Evolutionary conservation across 1,284 basidiomycete species (phyloP).

Genomic region (Sporisorium graminicola): DNA sequence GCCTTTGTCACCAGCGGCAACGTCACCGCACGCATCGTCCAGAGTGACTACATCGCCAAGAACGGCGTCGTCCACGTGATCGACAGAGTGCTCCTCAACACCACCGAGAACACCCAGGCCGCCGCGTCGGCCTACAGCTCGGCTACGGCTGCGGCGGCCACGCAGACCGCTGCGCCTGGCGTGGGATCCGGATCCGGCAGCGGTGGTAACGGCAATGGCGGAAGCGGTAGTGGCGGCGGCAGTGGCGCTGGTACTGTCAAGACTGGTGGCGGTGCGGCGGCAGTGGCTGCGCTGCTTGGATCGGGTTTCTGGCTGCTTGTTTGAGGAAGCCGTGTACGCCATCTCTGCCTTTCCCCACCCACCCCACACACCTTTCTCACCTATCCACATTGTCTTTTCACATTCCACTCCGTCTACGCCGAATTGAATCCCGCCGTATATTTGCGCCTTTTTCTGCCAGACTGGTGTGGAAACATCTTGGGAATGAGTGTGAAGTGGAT

Average conservation of each 20-base stretch:
- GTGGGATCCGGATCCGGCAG: slow-evolving; percentile 16
- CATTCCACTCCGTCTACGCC: too few species aligned
- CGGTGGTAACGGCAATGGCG: slow-evolving; percentile 23
- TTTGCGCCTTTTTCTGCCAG: too few species aligned
- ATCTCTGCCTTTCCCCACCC: too few species aligned
- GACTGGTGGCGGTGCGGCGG: slow-evolving; percentile 29
- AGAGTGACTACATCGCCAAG: slow-evolving; percentile 76
- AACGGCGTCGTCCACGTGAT: slow-evolving; percentile 82
- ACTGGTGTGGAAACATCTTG: too few species aligned
- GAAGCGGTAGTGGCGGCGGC: slow-evolving; percentile 12
- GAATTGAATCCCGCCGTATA: too few species aligned
- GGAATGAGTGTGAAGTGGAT: too few species aligned
- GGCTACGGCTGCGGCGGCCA: slow-evolving; percentile 42
- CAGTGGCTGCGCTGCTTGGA: slow-evolving; percentile 33
- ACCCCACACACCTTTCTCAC: too few species aligned
- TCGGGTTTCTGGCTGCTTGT: slow-evolving; percentile 46
- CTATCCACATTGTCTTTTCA: too few species aligned
- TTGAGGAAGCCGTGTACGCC: too few species aligned
- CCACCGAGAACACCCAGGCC: slow-evolving; percentile 72
- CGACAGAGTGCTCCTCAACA: slow-evolving; percentile 76
- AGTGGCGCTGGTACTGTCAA: slow-evolving; percentile 19
- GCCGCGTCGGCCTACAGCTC: slow-evolving; percentile 74
- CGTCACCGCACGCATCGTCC: slow-evolving; percentile 75
- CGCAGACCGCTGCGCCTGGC: slow-evolving; percentile 23
- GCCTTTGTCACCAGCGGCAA: slow-evolving; percentile 75